Conservation (phyloP, 2,329 filamentous ascomycete genomes). For the Periconia sp. region DNA sequence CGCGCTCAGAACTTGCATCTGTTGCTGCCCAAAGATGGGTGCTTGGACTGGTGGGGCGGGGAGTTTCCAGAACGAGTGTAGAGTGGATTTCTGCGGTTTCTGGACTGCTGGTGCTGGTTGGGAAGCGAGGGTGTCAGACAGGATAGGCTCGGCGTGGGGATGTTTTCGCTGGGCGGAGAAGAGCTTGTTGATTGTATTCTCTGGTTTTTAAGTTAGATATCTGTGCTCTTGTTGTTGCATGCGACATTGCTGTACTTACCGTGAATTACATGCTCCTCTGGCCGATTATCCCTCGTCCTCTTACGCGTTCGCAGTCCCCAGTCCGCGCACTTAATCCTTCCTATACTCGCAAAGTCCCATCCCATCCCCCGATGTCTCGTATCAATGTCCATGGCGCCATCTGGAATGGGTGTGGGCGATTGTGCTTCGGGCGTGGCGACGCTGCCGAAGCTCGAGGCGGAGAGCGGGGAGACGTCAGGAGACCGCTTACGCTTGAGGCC, state of each 20-base stretch:
- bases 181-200: conserved; percentile 53
- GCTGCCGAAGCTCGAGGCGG: conserved; percentile 46
- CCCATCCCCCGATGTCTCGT: conserved; percentile 12
- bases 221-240: no score
- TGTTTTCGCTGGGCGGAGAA: conserved; percentile 51
- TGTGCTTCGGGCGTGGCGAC: conserved; percentile 38
- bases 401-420: conserved; percentile 29
- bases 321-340: conserved; percentile 43
- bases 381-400: conserved; percentile 35
- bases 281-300: conserved; percentile 63
- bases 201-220: conserved; percentile 37
- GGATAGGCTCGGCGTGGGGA: conserved; percentile 35
- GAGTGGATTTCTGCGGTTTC: conserved; percentile 50
- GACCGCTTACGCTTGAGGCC: conserved; percentile 66
- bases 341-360: conserved; percentile 34
- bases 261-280: conserved; percentile 61
- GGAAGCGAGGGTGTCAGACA: conserved; percentile 23
- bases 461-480: conserved; percentile 51
- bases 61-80: conserved; percentile 57
- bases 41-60: conserved; percentile 37
- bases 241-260: conserved; percentile 44
- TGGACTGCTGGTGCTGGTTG: conserved; percentile 13
- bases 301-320: conserved; percentile 65
- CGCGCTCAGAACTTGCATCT: conserved; percentile 11
- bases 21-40: conserved; percentile 20